Evolutionary conservation across 2,329 filamentous ascomycete species (phyloP).

Genomic region (Alternaria arbusti): DNA sequence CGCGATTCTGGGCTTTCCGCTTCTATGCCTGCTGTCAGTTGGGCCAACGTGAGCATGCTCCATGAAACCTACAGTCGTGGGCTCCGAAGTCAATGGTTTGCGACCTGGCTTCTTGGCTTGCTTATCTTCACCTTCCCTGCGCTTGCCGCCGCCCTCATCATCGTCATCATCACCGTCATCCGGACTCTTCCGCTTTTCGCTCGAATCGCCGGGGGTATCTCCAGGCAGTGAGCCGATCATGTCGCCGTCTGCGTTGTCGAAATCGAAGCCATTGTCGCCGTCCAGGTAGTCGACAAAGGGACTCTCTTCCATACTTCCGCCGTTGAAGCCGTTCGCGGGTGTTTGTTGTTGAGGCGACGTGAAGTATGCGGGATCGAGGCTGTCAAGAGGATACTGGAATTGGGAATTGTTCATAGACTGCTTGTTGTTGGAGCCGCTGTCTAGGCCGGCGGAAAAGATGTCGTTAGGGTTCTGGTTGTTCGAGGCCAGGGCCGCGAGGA

Average conservation of each 20-base stretch:
- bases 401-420: conserved; percentile 29
- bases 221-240: conserved; percentile 80
- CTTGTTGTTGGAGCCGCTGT: conserved; percentile 18
- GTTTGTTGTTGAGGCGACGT: conserved; percentile 47
- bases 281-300: conserved; percentile 86
- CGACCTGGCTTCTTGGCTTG: conserved; percentile 92
- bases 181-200: conserved; percentile 72
- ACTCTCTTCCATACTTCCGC: conserved; percentile 67
- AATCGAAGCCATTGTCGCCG: conserved; percentile 75
- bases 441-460: conserved; percentile 31
- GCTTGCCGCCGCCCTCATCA: conserved; percentile 73
- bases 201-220: conserved; percentile 57
- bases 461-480: conserved; percentile 49
- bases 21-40: conserved; percentile 64
- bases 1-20: conserved; percentile 79
- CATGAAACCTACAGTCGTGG: conserved; percentile 79
- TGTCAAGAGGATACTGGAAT: conserved; percentile 43
- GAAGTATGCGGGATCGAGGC: conserved; percentile 46
- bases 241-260: conserved; percentile 68
- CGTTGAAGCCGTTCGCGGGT: conserved; percentile 56
- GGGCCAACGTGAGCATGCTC: conserved; percentile 4
- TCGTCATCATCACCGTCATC: conserved; percentile 69
- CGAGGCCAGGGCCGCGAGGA: conserved; percentile 56
- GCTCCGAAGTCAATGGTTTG: conserved; percentile 94
- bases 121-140: conserved; percentile 83